Base-by-base conservation (phyloP, 192 early-diverging fungal genomes). In the Powellomyces hirtus region DNA sequence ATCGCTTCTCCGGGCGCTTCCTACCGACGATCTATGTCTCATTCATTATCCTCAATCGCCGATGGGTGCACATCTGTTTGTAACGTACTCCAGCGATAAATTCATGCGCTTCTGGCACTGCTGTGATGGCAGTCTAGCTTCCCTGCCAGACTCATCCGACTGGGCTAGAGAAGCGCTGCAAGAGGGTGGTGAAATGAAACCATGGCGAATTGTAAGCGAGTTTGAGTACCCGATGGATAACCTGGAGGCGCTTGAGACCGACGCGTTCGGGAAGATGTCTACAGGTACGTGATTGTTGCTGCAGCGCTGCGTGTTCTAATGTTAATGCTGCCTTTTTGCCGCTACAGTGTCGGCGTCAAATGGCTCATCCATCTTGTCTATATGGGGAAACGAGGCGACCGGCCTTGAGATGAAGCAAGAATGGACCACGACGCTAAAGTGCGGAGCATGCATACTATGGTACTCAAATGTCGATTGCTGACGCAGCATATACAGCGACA, bases 251-350 rank as follows among this genome's bases (percentile, higher is more conserved):
- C 31, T 77, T 13, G 57, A 71, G 18, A 64, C 66, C 34, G 72
- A 68, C 49, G 49, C 81, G 13, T 77, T 83, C 64, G 82, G 82
- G 38, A 84, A 78, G 40, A 45, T 83, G 29, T 77, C 69, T 13
- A 57, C 63, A 16, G 79, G 75, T 42, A 42, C 10, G n/a, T 42
- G n/a, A n/a, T n/a, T n/a, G n/a, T n/a, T n/a, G n/a, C n/a, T n/a
- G n/a, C n/a, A n/a, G n/a, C n/a, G n/a, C n/a, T n/a, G n/a, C n/a
- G n/a, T n/a, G n/a, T n/a, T n/a, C n/a, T n/a, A 42, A 42, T n/a
- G 11, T n/a, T 42, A n/a, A 13, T n/a, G n/a, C 40, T 42, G 40
- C 10, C 40, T 42, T 42, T 42, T 13, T 42, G 40, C 40, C 40
- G 10, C 40, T 42, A 10, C 53, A 56, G 53, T 56, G 5, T 33